Evolutionary conservation across 208 protist species (phyloP), one percentile per base, ranked within the genome.

Genomic region (Vickermania spadyakhi): DNA sequence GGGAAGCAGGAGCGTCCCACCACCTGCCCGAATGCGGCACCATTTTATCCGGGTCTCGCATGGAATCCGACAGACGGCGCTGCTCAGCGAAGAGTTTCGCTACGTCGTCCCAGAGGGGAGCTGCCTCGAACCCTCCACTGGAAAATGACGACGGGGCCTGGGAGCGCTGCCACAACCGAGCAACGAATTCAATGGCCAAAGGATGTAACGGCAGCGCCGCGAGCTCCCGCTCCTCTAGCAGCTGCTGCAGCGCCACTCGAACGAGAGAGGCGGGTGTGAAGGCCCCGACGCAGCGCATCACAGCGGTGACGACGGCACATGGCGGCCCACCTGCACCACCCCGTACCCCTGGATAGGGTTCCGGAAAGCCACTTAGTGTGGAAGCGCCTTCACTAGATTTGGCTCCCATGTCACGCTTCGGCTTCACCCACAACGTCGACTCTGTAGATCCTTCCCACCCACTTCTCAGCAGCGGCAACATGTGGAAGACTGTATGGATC

Each of bases 231-330:
- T 18, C 36, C 36, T 45, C 36, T 18, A 75, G 63, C 23, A 23
- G 18, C 28, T 54, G 28, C 14, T 70, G 62, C 28, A 70, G 55
- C 0, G 63, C 49, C 22, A 66, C 36, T 30, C 74, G 55, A 56
- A 60, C 26, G 11, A 45, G 18, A 18, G 36, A 18, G 18, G 18
- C 36, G 18, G 36, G 36, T 45, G 36, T 45, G 36, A n/a, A 45
- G 36, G 36, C 36, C 36, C 7, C 36, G 11, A 45, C 36, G 36
- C 36, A 45, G 36, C 36, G 36, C 36, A 45, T 45, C 36, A 45
- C 36, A 7, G 36, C 36, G 11, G 36, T 18, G 11, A 45, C 36
- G 18, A 45, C 36, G 11, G 36, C 11, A n/a, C n/a, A n/a, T n/a
- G n/a, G n/a, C n/a, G n/a, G n/a, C n/a, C n/a, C n/a, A n/a, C n/a